Evolutionary conservation across 768 basidiomycete species (phyloP), one percentile per base, ranked within the genome.

Genomic region (Termitomyces eurrhizus): DNA sequence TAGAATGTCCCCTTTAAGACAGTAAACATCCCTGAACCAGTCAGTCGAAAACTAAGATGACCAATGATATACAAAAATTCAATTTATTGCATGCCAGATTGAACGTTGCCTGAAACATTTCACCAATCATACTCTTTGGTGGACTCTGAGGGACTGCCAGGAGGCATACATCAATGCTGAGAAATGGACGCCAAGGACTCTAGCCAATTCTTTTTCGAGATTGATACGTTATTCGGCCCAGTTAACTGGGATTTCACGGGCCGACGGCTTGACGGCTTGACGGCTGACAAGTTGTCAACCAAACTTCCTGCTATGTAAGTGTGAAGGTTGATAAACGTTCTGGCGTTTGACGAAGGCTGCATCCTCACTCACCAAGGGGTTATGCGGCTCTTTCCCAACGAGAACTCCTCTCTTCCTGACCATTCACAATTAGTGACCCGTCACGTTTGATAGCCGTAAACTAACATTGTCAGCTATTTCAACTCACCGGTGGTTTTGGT

Each of bases 11-110:
- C 58, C 41, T 59, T 46, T 52, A 37, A 52, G 50, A 46, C 29
- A 45, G 21, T 13, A 18, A 39, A 46, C 52, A 51, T 29, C 58
- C 58, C 58, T 59, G 58, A 41, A 52, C 9, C n/a, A n/a, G 42
- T 42, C 41, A 29, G 29, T 29, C 29, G 29, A 52, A 21, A 42
- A 55, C 41, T 32, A 32, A 26, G 8, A 53, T 11, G 36, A 11
- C 24, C 51, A 37, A 39, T n/a, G 3, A 39, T 26, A 13, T 7
- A 24, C 35, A 16, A 37, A 39, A 39, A 29, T 37, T 41, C 18
- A 4, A 33, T 39, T 32, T 4, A 13, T 41, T 3, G 2, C 37
- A 39, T 29, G 41, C 52, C 26, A 39, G 37, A 53, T 53, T 18
- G 4, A 54, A 39, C 37, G 37, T 26, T 36, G 51, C 48, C 9